Evolutionary conservation across 2,329 filamentous ascomycete genomes (phyloP), one percentile per base, ranked within the genome.

Genomic region (Exserohilum rostratum): DNA sequence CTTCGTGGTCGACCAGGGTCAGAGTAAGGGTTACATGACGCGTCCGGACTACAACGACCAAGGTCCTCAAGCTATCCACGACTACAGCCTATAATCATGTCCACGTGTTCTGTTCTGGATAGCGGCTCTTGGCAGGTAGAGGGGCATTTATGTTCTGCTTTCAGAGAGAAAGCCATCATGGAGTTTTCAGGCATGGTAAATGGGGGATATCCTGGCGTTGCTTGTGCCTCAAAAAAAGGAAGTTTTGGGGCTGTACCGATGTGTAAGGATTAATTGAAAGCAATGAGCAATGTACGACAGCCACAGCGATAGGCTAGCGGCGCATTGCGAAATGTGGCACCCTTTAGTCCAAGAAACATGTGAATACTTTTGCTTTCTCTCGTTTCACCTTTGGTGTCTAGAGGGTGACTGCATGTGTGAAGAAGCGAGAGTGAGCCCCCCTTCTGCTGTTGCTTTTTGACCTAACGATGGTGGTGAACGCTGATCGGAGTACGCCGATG

Each of bases 21-120:
- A 82, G 42, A 85, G 79, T 62, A 89, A 90, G 74, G 87, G 86
- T 0, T 90, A 88, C 72, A 83, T 91, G 79, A 87, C 82, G 5
- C 79, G 88, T 49, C 83, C 82, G 22, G 86, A 88, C 67, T 89
- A 89, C 72, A 89, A 89, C 68, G 86, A 89, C 57, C 79, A 84
- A 49, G 87, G 87, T 3, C 87, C 87, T 2, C 79, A 79, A 37
- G 86, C 83, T 3, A 88, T 89, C 59, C 85, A 88, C 66, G 85
- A 87, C 50, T 80, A 74, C 58, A 71, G 69, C 44, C 58, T 75
- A 48, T 75, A 56, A 57, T 50, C 3, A 9, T 34, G n/a, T 27
- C 13, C 18, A 40, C 18, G 12, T 25, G n/a, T 31, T 11, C n/a
- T 29, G 31, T 18, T 42, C 29, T 34, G 37, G 25, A 22, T 22